Conservation (phyloP, 805 yeast genomes). For the Yarrowia deformans region DNA sequence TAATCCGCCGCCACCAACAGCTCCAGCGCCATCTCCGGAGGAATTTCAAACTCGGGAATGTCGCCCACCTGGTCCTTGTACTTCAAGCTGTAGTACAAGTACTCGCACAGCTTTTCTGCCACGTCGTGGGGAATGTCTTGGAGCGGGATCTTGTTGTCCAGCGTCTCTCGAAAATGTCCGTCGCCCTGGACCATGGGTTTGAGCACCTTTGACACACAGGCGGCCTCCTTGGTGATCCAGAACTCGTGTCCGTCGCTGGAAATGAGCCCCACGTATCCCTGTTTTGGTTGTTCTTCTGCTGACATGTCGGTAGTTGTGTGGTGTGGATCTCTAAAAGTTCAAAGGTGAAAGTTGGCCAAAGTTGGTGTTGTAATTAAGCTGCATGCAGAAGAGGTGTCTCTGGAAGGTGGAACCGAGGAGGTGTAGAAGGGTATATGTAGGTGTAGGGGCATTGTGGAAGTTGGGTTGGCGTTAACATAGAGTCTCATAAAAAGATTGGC, state of each 20-base stretch:
- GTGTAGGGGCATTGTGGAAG: no score
- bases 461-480: no score
- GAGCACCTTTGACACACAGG: slow-evolving; percentile 72
- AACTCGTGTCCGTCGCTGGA: slow-evolving; percentile 75
- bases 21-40: slow-evolving; percentile 93
- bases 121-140: slow-evolving; percentile 74
- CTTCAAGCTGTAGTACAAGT: slow-evolving; percentile 75
- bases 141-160: slow-evolving; percentile 60
- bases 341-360: background rate
- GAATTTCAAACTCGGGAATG: slow-evolving; percentile 86
- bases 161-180: slow-evolving; percentile 62
- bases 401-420: no score
- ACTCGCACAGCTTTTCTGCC: slow-evolving; percentile 82
- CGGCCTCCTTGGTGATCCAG: slow-evolving; percentile 73
- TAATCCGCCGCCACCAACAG: slow-evolving; percentile 92
- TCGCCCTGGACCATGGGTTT: slow-evolving; percentile 57
- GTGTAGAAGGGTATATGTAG: background rate
- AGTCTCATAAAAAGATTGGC: no score
- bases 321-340: no score
- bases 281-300: background rate
- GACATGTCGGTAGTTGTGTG: background rate
- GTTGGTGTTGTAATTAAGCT: slow-evolving; percentile 1
- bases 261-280: slow-evolving; percentile 64
- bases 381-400: background rate
- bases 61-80: slow-evolving; percentile 61